phyloP scores from a whole-genome alignment of 345 rosid genomes.

The Heritiera fomes region DNA sequence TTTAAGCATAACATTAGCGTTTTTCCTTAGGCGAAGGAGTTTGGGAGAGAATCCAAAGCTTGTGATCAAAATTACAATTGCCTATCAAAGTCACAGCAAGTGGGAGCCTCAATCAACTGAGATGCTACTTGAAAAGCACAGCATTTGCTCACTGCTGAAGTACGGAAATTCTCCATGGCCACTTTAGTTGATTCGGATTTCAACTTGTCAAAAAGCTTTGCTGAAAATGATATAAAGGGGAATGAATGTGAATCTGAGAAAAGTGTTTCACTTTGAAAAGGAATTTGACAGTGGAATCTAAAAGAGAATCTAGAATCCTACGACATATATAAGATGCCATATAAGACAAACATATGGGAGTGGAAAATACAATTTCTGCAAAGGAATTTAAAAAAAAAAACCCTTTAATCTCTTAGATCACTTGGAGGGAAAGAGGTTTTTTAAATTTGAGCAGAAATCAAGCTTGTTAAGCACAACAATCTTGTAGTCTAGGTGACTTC shows the following conservation, averaged over 20 bases:
- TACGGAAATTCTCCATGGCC: not conserved
- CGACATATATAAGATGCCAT: not conserved
- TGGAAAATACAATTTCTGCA: not conserved
- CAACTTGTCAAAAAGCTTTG: not conserved
- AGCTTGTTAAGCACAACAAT: no score
- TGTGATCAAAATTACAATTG: constrained; percentile 10
- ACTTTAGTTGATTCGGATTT: constrained; percentile 5
- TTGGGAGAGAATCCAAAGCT: not conserved
- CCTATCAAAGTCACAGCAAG: constrained; percentile 23
- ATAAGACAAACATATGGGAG: not conserved
- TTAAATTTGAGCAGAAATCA: no score
- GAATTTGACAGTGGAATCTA: not conserved
- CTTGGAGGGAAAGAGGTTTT: no score
- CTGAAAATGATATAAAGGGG: not conserved
- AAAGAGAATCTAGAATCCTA: not conserved
- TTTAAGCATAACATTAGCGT: no score
- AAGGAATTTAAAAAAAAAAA: not conserved
- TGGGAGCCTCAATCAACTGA: constrained; percentile 13
- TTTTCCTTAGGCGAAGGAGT: not conserved
- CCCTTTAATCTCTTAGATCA: no score
- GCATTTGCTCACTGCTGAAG: not conserved
- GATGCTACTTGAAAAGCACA: not conserved
- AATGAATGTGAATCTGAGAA: not conserved
- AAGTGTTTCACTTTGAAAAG: not conserved
- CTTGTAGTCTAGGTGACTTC: no score